Evolutionary conservation across 306 rosid species (phyloP).

Genomic region (Dryas octopetala): DNA sequence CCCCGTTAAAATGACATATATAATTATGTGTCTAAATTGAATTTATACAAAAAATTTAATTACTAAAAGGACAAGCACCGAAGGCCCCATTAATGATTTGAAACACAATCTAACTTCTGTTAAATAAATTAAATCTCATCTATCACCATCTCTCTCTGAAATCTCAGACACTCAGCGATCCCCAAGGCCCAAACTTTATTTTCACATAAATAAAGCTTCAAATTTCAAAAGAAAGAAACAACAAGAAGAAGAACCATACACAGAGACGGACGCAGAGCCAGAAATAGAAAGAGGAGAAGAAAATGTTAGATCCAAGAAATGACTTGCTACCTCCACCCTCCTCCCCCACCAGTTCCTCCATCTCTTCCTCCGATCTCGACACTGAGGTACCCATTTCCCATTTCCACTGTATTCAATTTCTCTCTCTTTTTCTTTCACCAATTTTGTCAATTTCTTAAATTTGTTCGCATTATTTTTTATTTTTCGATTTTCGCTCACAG

Average conservation of each 20-base stretch:
- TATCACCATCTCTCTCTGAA: conserved; percentile 7
- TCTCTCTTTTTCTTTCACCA: neutral
- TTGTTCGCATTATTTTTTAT: neutral
- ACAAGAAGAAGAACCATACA: neutral
- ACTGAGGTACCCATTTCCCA: conserved; percentile 47
- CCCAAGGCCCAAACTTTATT: neutral
- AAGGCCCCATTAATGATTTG: conserved; percentile 4
- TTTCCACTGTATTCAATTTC: neutral
- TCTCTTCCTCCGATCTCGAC: conserved; percentile 98
- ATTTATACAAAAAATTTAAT: too few relatives aligned
- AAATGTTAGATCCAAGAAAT: conserved; percentile 79
- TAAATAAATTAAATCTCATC: neutral
- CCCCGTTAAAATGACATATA: too few relatives aligned
- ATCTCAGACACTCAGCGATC: neutral
- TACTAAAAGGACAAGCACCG: conserved; percentile 2
- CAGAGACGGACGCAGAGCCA: neutral
- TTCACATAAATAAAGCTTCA: conserved; percentile 5
- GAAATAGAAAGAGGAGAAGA: neutral
- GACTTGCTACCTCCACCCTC: conserved; percentile 81
- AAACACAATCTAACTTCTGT: conserved; percentile 2
- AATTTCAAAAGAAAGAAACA: neutral
- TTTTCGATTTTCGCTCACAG: conserved; percentile 27
- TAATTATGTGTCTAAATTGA: too few relatives aligned
- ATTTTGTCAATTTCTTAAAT: neutral
- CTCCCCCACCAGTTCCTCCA: conserved; percentile 85